Conservation (phyloP, 768 basidiomycete species). For the Termitomyces sp. region DNA sequence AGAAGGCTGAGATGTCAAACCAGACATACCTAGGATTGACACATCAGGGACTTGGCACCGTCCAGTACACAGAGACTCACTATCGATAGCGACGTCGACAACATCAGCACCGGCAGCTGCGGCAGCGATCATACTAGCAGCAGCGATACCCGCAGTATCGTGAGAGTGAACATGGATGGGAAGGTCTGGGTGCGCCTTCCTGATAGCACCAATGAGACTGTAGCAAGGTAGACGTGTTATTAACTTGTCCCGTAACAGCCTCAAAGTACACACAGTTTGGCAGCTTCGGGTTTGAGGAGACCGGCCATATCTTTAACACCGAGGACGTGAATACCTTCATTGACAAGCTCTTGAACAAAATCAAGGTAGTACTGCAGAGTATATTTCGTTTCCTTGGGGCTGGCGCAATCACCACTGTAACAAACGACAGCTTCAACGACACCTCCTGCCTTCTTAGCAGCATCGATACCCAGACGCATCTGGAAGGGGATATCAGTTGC, state of each 20-base stretch:
- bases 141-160: conserved; percentile 97
- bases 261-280: conserved; percentile 61
- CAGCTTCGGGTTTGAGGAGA: conserved; percentile 90
- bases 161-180: conserved; percentile 99
- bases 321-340: conserved; percentile 93
- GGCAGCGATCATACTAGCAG: conserved; percentile 94
- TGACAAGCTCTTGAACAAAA: conserved; percentile 88
- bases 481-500: conserved; percentile 23
- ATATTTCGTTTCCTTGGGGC: conserved; percentile 93
- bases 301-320: conserved; percentile 99
- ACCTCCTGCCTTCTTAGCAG: conserved; percentile 99
- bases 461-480: conserved; percentile 98
- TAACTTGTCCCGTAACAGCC: not conserved
- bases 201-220: conserved; percentile 90
- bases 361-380: conserved; percentile 96
- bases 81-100: conserved; percentile 97
- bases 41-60: conserved; percentile 5
- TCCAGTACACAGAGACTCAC: conserved; percentile 39
- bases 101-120: conserved; percentile 98
- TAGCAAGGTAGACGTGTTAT: conserved; percentile 1
- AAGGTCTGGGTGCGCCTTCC: conserved; percentile 93
- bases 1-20: conserved; percentile 95
- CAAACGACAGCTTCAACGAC: conserved; percentile 97
- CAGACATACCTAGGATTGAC: conserved; percentile 79
- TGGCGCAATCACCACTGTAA: conserved; percentile 97